A percentile compares a stretch with the other conserved stretches of the same genome.
Evolutionary conservation across 805 yeast genomes (phyloP).

Genomic region (Zygoascus flipseniorum): DNA sequence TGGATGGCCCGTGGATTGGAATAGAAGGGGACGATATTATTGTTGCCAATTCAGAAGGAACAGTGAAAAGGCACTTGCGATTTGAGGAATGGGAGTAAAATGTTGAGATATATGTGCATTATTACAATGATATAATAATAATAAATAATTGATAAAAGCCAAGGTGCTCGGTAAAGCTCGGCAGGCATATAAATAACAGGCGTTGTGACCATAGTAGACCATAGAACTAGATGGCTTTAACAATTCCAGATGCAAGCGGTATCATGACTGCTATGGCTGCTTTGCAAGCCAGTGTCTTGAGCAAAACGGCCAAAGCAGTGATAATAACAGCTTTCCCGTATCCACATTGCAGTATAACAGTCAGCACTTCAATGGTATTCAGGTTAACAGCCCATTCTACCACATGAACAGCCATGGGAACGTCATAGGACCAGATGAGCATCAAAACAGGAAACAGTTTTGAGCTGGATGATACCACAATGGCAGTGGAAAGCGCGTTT

Average conservation of each 20-base stretch:
- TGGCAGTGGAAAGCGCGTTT: constrained; percentile 50
- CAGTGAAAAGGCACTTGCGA: constrained; percentile 30
- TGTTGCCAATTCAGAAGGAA: constrained; percentile 38
- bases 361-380: constrained; percentile 57
- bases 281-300: constrained; percentile 9
- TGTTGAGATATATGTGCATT: not conserved
- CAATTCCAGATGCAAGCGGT: not conserved
- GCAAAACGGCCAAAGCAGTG: constrained; percentile 19
- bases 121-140: too few relatives aligned
- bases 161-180: too few relatives aligned
- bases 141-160: too few relatives aligned
- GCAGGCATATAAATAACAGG: too few relatives aligned
- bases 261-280: not conserved
- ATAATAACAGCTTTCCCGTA: constrained; percentile 26
- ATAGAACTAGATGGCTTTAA: too few relatives aligned
- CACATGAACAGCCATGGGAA: constrained; percentile 51
- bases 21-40: constrained; percentile 49
- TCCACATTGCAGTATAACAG: constrained; percentile 34
- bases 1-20: constrained; percentile 82
- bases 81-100: constrained; percentile 37
- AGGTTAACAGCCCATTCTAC: constrained; percentile 54
- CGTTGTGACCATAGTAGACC: too few relatives aligned
- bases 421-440: constrained; percentile 95
- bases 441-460: constrained; percentile 84
- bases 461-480: constrained; percentile 68